Percentiles rank a stretch among this genome's conserved stretches.
Evolutionary conservation across 371 early-diverging fungal genomes (phyloP).

Genomic region (Lichtheimia hyalospora): DNA sequence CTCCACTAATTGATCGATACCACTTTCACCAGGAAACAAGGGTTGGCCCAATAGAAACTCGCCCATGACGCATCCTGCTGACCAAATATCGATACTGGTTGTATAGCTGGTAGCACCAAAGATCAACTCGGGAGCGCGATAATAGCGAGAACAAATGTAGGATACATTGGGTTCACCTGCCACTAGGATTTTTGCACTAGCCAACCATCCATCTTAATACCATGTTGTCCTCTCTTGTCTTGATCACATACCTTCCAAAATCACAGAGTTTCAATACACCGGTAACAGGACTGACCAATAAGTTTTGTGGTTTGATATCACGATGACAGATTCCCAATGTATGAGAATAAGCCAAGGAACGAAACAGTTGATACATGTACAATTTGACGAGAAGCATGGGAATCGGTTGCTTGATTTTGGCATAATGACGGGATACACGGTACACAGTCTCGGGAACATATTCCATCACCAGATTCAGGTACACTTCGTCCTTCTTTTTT

Average conservation of each 20-base stretch:
- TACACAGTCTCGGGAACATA: slow-evolving; percentile 95
- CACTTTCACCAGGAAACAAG: slow-evolving; percentile 96
- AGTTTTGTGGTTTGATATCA: slow-evolving; percentile 99
- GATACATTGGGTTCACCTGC: slow-evolving; percentile 92
- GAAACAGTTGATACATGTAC: slow-evolving; percentile 96
- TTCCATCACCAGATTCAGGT: slow-evolving; percentile 90
- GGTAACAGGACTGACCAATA: slow-evolving; percentile 85
- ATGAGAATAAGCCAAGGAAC: slow-evolving; percentile 95
- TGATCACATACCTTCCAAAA: slow-evolving; percentile 76
- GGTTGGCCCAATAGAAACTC: slow-evolving; percentile 95
- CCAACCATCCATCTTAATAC: not conserved
- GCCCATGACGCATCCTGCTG: slow-evolving; percentile 96
- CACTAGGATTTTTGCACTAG: slow-evolving; percentile 87
- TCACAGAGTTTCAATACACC: slow-evolving; percentile 97
- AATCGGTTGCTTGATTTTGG: slow-evolving; percentile 86
- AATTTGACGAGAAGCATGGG: slow-evolving; percentile 89
- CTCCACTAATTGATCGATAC: slow-evolving; percentile 98
- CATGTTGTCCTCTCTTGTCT: not conserved
- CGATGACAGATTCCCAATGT: slow-evolving; percentile 93
- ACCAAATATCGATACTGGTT: slow-evolving; percentile 92
- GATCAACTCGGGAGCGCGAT: slow-evolving; percentile 96
- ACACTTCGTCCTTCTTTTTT: slow-evolving; percentile 84
- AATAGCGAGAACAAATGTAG: slow-evolving; percentile 97
- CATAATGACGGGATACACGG: slow-evolving; percentile 82
- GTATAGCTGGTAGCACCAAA: slow-evolving; percentile 93